Conservation (phyloP, 2,329 filamentous ascomycete genomes). For the Phialophora macrospora region DNA sequence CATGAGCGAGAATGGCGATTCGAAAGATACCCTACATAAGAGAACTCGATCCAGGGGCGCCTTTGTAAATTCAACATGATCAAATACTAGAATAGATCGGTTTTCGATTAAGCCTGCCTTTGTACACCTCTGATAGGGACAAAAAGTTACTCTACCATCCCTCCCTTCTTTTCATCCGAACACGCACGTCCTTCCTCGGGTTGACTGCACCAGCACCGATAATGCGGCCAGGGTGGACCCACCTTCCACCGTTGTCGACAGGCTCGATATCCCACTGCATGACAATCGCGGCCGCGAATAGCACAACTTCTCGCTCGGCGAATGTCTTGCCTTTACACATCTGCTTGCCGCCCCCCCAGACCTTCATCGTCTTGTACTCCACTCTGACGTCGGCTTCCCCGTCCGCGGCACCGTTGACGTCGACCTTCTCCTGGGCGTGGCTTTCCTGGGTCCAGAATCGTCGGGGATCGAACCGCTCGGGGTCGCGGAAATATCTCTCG, state of each 20-base stretch:
- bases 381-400: slow-evolving; percentile 38
- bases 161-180: slow-evolving; percentile 56
- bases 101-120: neutral
- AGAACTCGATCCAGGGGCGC: neutral
- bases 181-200: slow-evolving; percentile 59
- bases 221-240: slow-evolving; percentile 58
- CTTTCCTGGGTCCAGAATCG: slow-evolving; percentile 50
- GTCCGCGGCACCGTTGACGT: slow-evolving; percentile 45
- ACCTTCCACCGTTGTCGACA: slow-evolving; percentile 48
- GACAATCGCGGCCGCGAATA: slow-evolving; percentile 59
- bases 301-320: slow-evolving; percentile 57
- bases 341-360: slow-evolving; percentile 56
- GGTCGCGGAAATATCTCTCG: slow-evolving; percentile 42
- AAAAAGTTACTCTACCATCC: slow-evolving; percentile 22
- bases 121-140: neutral
- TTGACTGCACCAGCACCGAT: slow-evolving; percentile 57
- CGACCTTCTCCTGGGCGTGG: slow-evolving; percentile 39
- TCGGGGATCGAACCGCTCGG: slow-evolving; percentile 51
- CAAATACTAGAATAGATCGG: neutral
- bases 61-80: neutral
- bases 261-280: slow-evolving; percentile 62
- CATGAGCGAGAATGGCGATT: neutral
- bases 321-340: slow-evolving; percentile 59
- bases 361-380: slow-evolving; percentile 52
- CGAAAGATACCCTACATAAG: neutral